These are phyloP conservation scores for Plasmodium ovale DNA, from an alignment of 169 alveolate species.

Conservation along the genomic window DNA sequence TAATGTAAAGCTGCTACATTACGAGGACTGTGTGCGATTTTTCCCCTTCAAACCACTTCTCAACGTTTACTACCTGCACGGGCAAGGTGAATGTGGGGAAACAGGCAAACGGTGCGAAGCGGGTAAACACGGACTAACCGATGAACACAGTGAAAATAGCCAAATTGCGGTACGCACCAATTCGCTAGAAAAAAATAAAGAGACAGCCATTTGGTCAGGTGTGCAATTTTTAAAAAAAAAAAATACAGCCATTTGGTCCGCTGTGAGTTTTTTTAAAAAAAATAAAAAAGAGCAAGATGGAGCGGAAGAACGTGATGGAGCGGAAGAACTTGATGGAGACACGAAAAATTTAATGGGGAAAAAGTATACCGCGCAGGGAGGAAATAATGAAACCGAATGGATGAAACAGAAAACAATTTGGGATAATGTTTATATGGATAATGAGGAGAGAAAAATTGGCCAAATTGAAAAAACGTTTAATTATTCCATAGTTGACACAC, in stretches of 20 bases:
- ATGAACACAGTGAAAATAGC: not conserved
- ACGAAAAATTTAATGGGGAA: constrained; percentile 4
- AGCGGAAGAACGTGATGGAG: not conserved
- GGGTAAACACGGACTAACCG: not conserved
- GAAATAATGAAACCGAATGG: constrained; percentile 21
- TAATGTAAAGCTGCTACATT: constrained; percentile 23
- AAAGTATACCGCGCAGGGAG: not conserved
- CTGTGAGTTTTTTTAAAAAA: constrained; percentile 6
- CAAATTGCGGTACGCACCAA: not conserved
- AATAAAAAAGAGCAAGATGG: constrained; percentile 3
- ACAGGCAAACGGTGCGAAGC: not conserved
- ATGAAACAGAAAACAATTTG: constrained; percentile 36
- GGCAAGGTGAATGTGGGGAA: not conserved
- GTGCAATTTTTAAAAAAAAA: not conserved
- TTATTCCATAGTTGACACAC: constrained; percentile 51
- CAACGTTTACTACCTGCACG: constrained; percentile 17
- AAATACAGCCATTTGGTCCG: constrained; percentile 10
- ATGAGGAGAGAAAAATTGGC: constrained; percentile 34
- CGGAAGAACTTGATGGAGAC: not conserved
- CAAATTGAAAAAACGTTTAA: constrained; percentile 70
- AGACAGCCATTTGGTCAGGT: not conserved
- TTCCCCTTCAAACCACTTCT: constrained; percentile 56
- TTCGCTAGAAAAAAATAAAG: constrained; percentile 2
- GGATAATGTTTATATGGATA: constrained; percentile 44
- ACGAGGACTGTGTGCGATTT: constrained; percentile 32